These are phyloP conservation scores for Rhodotorula sp. DNA, from an alignment of 1,284 basidiomycete species.

Conservation along the genomic window DNA sequence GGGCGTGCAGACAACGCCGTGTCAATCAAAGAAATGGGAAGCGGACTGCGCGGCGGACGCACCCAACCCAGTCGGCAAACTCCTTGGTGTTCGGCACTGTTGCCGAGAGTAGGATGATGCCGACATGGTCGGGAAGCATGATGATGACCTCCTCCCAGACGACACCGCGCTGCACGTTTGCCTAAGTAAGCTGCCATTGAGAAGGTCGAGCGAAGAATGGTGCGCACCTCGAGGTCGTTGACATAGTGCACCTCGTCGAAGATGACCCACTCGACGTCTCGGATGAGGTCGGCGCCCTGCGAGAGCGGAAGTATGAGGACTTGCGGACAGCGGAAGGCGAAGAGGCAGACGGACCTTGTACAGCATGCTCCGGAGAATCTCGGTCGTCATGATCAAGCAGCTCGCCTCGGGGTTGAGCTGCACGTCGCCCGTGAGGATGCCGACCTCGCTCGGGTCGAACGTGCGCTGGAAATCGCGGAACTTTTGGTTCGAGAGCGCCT, in stretches of 20 bases:
- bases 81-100: slow-evolving; percentile 98
- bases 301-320: too few relatives aligned
- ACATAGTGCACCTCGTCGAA: slow-evolving; percentile 99
- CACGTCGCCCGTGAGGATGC: slow-evolving; percentile 97
- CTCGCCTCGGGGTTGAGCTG: slow-evolving; percentile 98
- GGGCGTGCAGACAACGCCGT: not conserved
- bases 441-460: slow-evolving; percentile 87
- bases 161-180: slow-evolving; percentile 75
- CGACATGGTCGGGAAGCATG: slow-evolving; percentile 95
- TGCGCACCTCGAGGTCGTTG: slow-evolving; percentile 89
- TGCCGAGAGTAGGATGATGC: slow-evolving; percentile 93
- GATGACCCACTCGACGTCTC: slow-evolving; percentile 99
- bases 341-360: slow-evolving; percentile 62
- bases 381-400: slow-evolving; percentile 87
- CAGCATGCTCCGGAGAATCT: slow-evolving; percentile 96
- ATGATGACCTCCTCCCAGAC: slow-evolving; percentile 99
- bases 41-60: too few relatives aligned
- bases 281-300: slow-evolving; percentile 87
- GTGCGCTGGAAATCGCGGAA: slow-evolving; percentile 98
- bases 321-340: not conserved
- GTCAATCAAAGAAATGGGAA: slow-evolving; percentile 8
- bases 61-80: slow-evolving; percentile 99
- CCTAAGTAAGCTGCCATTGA: not conserved
- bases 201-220: not conserved
- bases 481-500: slow-evolving; percentile 98